Conservation (phyloP, 768 basidiomycete genomes). For the Solioccasus polychromus region DNA sequence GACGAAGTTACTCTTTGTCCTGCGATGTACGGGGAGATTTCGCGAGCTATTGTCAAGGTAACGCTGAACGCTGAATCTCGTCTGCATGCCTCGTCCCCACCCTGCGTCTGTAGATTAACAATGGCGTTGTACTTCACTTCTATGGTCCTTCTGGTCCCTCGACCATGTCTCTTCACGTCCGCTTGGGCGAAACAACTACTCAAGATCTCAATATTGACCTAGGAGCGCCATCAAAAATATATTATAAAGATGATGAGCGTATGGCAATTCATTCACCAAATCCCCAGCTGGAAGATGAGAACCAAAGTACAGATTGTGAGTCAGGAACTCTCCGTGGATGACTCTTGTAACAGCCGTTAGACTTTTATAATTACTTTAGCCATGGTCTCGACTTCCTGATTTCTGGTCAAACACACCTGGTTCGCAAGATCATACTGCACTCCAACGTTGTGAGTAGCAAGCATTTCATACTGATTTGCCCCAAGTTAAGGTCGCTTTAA, state of each 20-base stretch:
- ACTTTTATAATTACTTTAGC: conserved; percentile 93
- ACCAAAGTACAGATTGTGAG: conserved; percentile 51
- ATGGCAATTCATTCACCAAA: conserved; percentile 76
- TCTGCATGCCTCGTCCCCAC: not conserved
- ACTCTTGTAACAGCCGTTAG: conserved; percentile 36
- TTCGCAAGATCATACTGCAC: conserved; percentile 84
- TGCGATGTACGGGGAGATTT: conserved; percentile 70
- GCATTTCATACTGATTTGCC: not conserved
- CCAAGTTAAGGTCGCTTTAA: conserved; percentile 28
- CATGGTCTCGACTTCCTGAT: conserved; percentile 88
- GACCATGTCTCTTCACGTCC: conserved; percentile 49
- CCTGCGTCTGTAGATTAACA: conserved; percentile 50
- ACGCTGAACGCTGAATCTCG: not conserved
- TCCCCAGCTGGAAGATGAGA: conserved; percentile 40
- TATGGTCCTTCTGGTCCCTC: conserved; percentile 47
- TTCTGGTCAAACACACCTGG: conserved; percentile 63
- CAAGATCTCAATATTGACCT: conserved; percentile 80
- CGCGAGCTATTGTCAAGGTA: conserved; percentile 67
- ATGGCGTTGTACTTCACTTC: conserved; percentile 70
- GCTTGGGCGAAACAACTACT: conserved; percentile 72
- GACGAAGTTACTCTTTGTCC: conserved; percentile 68
- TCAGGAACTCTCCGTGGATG: conserved; percentile 2
- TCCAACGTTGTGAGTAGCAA: conserved; percentile 70
- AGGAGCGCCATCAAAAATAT: conserved; percentile 71
- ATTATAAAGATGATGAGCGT: conserved; percentile 86